Base-by-base conservation (phyloP, 148 eudicot genomes). In the Camellia japonica region DNA sequence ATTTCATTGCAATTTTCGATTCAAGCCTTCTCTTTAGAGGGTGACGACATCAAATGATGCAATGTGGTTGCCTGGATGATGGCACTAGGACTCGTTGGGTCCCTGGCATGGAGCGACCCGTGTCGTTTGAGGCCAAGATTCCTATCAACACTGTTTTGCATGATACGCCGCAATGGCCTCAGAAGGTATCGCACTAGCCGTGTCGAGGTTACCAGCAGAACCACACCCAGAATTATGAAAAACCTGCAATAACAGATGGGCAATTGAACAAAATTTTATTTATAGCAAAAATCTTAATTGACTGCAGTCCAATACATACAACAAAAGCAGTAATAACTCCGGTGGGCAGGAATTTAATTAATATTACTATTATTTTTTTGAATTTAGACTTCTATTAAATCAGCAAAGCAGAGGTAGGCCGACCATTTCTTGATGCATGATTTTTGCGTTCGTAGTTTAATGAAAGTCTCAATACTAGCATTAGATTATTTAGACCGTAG, bases 31-130 rank as follows among this genome's bases (percentile, higher is more conserved):
- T 88, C 88, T 87, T 89, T 91, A 3, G 94, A 75, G 18, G 96
- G 83, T 52, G 94, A 79, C 46, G 91, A 76, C 51, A 95, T 58
- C 77, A 95, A 82, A 81, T 91, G 94, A 84, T 95, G 99, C 86
- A 93, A 84, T 61, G 99, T 92, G 71, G 83, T 87, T 30, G 97
- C 80, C 83, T 91, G 97, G 83, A 93, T 95, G 68, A 92, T 87
- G 56, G 98, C 91, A 77, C 94, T 93, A 3, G 92, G 97, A 58
- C 86, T 89, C 23, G 23, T 23, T n/a, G 88, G 67, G 41, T 93
- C 94, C 79, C 88, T 86, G 5, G 87, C 69, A 18, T 90, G 87
- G 70, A 77, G 59, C 11, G 91, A 80, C 6, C 73, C 87, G 0
- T 90, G 83, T 51, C 85, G 93, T 83, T 91, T 88, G 79, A 63